phyloP scores from a whole-genome alignment of 2,329 filamentous ascomycete genomes.

The Exophiala sp. region DNA sequence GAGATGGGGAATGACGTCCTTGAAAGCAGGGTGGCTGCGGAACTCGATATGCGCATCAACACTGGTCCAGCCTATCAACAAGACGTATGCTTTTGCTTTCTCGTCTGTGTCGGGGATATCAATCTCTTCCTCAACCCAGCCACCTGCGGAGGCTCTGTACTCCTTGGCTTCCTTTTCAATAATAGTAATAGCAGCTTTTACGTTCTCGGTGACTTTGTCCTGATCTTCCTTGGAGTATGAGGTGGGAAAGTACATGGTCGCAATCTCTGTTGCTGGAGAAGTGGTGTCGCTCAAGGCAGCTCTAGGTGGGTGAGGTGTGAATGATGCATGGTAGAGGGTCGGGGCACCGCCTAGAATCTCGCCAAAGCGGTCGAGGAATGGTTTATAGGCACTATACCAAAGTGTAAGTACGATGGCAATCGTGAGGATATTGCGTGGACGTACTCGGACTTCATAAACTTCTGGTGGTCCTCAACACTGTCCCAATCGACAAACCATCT shows the following conservation, averaged over 20 bases:
- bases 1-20: slow-evolving; percentile 30
- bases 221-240: slow-evolving; percentile 19
- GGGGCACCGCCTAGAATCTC: slow-evolving; percentile 18
- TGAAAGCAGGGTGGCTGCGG: slow-evolving; percentile 35
- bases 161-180: slow-evolving; percentile 22
- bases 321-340: slow-evolving; percentile 20
- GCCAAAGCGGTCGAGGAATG: slow-evolving; percentile 25
- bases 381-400: slow-evolving; percentile 18
- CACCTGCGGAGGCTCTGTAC: slow-evolving; percentile 19
- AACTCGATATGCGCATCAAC: slow-evolving; percentile 38
- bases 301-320: slow-evolving; percentile 26
- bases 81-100: slow-evolving; percentile 30
- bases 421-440: neutral
- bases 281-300: slow-evolving; percentile 21
- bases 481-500: slow-evolving; percentile 31
- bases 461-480: slow-evolving; percentile 23
- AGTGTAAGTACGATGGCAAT: neutral
- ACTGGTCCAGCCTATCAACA: slow-evolving; percentile 39
- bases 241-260: slow-evolving; percentile 21
- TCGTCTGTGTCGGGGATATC: slow-evolving; percentile 31
- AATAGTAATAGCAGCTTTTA: slow-evolving; percentile 12
- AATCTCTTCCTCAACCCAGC: slow-evolving; percentile 30
- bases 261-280: slow-evolving; percentile 24
- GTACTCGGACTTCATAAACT: slow-evolving; percentile 25
- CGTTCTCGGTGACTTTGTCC: slow-evolving; percentile 9